Evolutionary conservation across 495 filamentous ascomycete genomes (phyloP), one percentile per base, ranked within the genome.

Genomic region (Hypomontagnella monticulosa): DNA sequence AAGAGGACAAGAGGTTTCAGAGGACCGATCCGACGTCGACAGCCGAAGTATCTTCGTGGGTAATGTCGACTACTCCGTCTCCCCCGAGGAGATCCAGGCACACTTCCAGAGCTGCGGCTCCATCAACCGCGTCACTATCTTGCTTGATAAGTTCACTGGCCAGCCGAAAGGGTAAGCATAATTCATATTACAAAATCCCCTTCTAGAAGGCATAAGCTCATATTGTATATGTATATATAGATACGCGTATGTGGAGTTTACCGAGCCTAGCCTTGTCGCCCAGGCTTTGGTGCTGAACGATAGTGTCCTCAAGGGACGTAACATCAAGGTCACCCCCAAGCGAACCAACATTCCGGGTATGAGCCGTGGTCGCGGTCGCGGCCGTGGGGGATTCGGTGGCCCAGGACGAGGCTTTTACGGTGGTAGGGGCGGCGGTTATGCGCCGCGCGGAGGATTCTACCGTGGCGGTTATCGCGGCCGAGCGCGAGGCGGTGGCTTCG

Each of bases 181-280:
- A 19, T 23, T 15, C 18, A 40, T 12, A 16, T 44, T 11, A 1
- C 23, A 16, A 20, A 47, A 40, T 0, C 19, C 7, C 20, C 14
- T 40, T 82, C 46, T 40, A 16, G 30, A 19, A 33, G 16, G 10
- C 12, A 7, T 48, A 16, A 15, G 30, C 55, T 57, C 6, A 55
- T 18, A 18, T 43, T 7, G 43, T 41, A n/a, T 32, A 8, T 43
- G n/a, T n/a, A 30, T 33, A 72, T 74, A 71, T 77, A 98, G 94
- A 30, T 99, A 99, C 78, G 96, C 96, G 68, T 99, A 99, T 78
- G 96, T 99, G 57, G 96, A 99, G 76, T 99, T 99, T 71, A 89
- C 92, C 14, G 96, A 99, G 77, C 95, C 96, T 27, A 92, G 88
- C 75, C 83, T 97, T 30, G 93, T 99, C 55, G 91, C 91, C 19